Base-by-base conservation (phyloP, 2,329 filamentous ascomycete genomes). In the Exophiala sp. region DNA sequence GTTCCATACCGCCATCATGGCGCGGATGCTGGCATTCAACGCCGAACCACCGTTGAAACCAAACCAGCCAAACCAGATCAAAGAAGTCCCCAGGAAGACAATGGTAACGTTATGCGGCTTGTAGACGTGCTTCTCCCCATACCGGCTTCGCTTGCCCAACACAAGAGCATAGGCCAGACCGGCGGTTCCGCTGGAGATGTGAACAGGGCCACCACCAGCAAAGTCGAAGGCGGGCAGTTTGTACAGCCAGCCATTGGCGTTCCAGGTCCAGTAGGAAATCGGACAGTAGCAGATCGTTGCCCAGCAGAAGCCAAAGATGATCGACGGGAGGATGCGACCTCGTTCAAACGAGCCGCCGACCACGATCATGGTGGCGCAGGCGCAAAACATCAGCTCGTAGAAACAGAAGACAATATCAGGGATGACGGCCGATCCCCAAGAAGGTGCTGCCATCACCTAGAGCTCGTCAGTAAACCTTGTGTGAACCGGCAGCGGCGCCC, bases 31-130 rank as follows among this genome's bases (percentile, higher is more conserved):
- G 47, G 88, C 88, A 42, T 82, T 77, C 48, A 93, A 74, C 10
- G 88, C 88, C n/a, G 85, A 89, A 56, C 88, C 88, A 42, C 86
- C 88, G 63, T 95, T 95, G 80, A 95, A 95, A 43, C 89, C 89
- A 63, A 95, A 93, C 89, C 88, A 95, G 2, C 58, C 58, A 70
- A 69, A 69, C 65, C 68, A 72, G 29, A 72, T 70, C 18, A 72
- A 52, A 0, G 62, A 58, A 2, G 85, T 87, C 18, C 85, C 85
- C 40, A 88, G 74, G 41, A 87, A 81, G 57, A 88, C 81, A 60
- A 86, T 75, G 50, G 83, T 86, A 38, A 86, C 82, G 63, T 86
- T 88, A 68, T 88, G 85, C 7, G 84, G 83, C 40, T 68, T 68
- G 22, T 62, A 62, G 57, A 82, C 75, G 34, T 77, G 75, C 53